Conservation (phyloP, 768 basidiomycete genomes). For the Pleurotus giganteus region DNA sequence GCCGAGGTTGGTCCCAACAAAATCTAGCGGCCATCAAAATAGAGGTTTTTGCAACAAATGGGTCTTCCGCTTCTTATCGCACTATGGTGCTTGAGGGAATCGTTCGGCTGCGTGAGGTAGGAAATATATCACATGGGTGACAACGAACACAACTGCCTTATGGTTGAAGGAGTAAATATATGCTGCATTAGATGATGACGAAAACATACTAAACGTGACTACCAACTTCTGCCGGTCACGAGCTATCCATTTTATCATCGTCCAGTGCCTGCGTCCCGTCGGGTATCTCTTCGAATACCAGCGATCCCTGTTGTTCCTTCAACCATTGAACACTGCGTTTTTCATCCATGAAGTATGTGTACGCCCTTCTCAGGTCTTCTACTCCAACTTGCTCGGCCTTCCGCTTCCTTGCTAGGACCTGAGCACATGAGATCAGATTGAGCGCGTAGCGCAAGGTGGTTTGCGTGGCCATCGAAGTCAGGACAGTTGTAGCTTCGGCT, state of each 20-base stretch:
- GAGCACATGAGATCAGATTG: constrained; percentile 91
- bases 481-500: constrained; percentile 67
- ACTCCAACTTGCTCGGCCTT: constrained; percentile 81
- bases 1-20: constrained; percentile 8
- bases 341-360: constrained; percentile 91
- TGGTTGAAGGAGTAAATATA: neutral
- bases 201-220: neutral
- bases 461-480: constrained; percentile 85
- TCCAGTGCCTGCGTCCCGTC: constrained; percentile 23
- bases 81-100: neutral
- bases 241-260: constrained; percentile 31
- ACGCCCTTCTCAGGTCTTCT: constrained; percentile 80
- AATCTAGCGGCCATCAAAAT: neutral
- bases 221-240: constrained; percentile 16
- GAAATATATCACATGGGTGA: neutral
- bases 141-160: neutral
- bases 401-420: constrained; percentile 81
- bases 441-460: constrained; percentile 93
- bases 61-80: neutral
- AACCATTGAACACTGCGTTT: constrained; percentile 91
- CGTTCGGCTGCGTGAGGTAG: neutral
- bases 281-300: constrained; percentile 73
- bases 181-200: neutral
- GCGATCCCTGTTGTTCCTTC: constrained; percentile 74
- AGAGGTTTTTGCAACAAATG: neutral